Conservation (phyloP, 1,139 yeast genomes). For the Candida albicans region DNA sequence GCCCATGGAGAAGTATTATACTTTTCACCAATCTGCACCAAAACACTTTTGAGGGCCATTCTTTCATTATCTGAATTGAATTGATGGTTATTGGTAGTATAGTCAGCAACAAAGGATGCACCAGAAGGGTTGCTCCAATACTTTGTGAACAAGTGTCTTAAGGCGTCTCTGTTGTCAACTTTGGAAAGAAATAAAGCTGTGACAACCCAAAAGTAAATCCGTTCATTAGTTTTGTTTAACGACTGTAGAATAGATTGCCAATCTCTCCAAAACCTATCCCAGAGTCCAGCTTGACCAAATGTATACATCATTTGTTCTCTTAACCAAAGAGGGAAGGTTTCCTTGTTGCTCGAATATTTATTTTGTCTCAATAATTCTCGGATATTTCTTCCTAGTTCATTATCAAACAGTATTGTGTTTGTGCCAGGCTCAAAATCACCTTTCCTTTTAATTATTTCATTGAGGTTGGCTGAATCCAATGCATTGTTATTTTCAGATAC, state of each 20-base stretch:
- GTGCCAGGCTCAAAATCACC: conserved; percentile 1
- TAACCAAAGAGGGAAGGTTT: conserved; percentile 18
- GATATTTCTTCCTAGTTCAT: conserved; percentile 33
- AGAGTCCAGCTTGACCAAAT: conserved; percentile 41
- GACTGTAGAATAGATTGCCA: conserved; percentile 28
- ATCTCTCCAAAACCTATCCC: conserved; percentile 43
- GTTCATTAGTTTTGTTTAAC: conserved; percentile 5
- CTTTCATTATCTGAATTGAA: conserved; percentile 25
- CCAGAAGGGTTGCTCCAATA: conserved; percentile 30
- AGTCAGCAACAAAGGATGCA: conserved; percentile 26
- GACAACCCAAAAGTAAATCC: conserved; percentile 33
- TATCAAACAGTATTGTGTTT: conserved; percentile 18
- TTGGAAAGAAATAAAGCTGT: conserved; percentile 36
- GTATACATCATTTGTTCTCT: conserved; percentile 37
- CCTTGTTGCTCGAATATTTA: conserved; percentile 7
- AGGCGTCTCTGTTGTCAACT: conserved; percentile 29
- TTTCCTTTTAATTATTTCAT: conserved; percentile 13
- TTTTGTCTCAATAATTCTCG: conserved; percentile 23
- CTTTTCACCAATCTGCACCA: conserved; percentile 18
- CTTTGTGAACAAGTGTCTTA: conserved; percentile 29
- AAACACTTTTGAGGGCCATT: conserved; percentile 23
- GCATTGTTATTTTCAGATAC: conserved; percentile 4
- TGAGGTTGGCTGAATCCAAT: conserved; percentile 9
- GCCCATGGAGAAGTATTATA: conserved; percentile 11
- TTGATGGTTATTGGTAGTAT: conserved; percentile 14